phyloP scores from a whole-genome alignment of 176 grass and related monocot species.

The Oryza glumipatula region DNA sequence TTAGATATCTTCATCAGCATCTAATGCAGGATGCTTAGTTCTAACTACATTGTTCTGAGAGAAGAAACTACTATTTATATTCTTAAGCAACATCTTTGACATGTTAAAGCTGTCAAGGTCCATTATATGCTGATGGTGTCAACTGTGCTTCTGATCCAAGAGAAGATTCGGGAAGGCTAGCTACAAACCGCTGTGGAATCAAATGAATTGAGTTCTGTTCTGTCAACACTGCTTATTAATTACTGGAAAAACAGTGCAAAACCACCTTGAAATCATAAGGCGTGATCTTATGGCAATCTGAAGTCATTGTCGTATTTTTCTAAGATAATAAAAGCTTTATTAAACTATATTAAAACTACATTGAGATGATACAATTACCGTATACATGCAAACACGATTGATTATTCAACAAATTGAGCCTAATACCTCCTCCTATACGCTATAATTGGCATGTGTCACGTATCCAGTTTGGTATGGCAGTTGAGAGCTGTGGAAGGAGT shows the following conservation, averaged over 20 bases:
- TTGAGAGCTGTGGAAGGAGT: neutral
- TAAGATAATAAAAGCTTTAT: too few species aligned
- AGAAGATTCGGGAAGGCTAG: neutral
- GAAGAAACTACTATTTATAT: neutral
- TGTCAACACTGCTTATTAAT: neutral
- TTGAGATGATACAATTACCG: too few species aligned
- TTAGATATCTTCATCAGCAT: neutral
- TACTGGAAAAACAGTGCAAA: neutral
- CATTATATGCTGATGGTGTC: neutral
- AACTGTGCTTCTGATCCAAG: neutral
- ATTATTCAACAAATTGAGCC: neutral
- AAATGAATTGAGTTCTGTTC: neutral
- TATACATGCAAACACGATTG: neutral
- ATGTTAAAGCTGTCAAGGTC: neutral
- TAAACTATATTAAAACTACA: too few species aligned
- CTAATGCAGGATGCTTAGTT: neutral
- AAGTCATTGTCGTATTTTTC: too few species aligned
- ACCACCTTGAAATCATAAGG: neutral
- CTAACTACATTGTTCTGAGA: neutral
- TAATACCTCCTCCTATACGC: neutral
- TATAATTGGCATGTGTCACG: neutral
- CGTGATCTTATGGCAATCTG: neutral
- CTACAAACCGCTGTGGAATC: neutral
- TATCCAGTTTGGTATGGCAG: neutral
- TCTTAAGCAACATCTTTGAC: neutral